Percentiles rank a stretch among this genome's conserved stretches.
These are phyloP conservation scores for Ogataea glucozyma DNA, from an alignment of 805 yeast species.

Conservation along the genomic window DNA sequence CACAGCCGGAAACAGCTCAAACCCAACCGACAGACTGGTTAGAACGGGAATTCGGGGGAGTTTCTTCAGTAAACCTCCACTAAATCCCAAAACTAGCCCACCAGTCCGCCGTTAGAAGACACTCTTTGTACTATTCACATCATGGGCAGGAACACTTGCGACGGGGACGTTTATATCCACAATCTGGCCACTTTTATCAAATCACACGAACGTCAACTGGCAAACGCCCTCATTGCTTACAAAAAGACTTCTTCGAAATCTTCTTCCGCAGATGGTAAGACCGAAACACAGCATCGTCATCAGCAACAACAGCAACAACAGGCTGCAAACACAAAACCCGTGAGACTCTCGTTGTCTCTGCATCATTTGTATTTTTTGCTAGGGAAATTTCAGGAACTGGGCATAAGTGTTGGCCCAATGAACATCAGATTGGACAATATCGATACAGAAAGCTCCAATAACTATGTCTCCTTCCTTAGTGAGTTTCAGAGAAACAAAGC, in stretches of 20 bases:
- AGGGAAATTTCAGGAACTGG: conserved; percentile 54
- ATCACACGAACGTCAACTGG: conserved; percentile 57
- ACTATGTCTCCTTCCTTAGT: conserved; percentile 58
- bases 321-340: too few species aligned
- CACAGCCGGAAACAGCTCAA: background rate
- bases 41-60: conserved; percentile 2
- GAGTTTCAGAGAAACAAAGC: conserved; percentile 46
- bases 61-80: conserved; percentile 1
- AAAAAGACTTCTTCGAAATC: conserved; percentile 38
- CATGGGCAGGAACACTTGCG: conserved; percentile 40
- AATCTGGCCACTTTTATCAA: conserved; percentile 54
- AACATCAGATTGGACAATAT: conserved; percentile 60
- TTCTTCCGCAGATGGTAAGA: conserved; percentile 4
- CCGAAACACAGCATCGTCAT: conserved; percentile 14
- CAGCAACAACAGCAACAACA: conserved; percentile 21
- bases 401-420: conserved; percentile 59
- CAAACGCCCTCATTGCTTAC: conserved; percentile 58
- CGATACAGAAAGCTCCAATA: conserved; percentile 49
- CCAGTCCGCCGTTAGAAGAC: background rate
- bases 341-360: conserved; percentile 56
- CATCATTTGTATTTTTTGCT: conserved; percentile 64
- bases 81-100: background rate
- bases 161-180: conserved; percentile 59
- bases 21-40: conserved; percentile 6
- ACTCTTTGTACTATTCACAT: too few species aligned